Conservation (phyloP, 2,329 filamentous ascomycete genomes). For the Ophiostoma pallidulum region DNA sequence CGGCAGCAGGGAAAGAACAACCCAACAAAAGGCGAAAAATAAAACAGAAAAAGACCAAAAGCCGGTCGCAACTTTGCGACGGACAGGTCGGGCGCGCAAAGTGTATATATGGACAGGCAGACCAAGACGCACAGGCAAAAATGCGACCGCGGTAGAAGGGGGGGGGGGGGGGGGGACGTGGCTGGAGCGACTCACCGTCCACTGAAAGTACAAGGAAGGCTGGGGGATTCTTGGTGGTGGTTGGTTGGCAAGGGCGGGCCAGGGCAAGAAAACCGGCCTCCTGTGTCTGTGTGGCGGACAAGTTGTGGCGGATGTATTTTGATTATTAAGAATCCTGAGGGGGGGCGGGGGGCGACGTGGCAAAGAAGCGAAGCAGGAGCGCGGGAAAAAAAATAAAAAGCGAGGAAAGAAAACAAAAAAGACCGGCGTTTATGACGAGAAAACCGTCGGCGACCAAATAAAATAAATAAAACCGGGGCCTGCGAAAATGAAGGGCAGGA, state of each 20-base stretch:
- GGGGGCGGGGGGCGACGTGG: constrained; percentile 22
- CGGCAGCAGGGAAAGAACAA: too few relatives aligned
- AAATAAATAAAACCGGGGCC: constrained; percentile 12
- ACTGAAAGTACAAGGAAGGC: constrained; percentile 7
- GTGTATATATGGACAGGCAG: constrained; percentile 1
- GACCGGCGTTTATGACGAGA: not conserved
- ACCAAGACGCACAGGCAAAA: not conserved
- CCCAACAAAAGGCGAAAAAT: too few relatives aligned
- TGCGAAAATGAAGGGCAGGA: not conserved
- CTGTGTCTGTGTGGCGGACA: constrained; percentile 1
- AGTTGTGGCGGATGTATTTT: constrained; percentile 12
- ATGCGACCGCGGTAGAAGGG: not conserved
- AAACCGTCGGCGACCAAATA: too few relatives aligned
- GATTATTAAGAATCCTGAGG: constrained; percentile 3
- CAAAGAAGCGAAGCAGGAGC: not conserved
- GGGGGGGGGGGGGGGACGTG: not conserved
- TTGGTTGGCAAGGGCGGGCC: not conserved
- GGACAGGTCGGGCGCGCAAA: not conserved
- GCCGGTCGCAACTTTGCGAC: not conserved
- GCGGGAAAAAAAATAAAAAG: constrained; percentile 15
- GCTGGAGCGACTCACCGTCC: not conserved
- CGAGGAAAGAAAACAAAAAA: constrained; percentile 2
- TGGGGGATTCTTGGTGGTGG: constrained; percentile 12
- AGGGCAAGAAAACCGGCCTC: not conserved
- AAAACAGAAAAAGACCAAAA: not conserved